phyloP scores from a whole-genome alignment of 805 yeast species.

The Candida morakotiae region DNA sequence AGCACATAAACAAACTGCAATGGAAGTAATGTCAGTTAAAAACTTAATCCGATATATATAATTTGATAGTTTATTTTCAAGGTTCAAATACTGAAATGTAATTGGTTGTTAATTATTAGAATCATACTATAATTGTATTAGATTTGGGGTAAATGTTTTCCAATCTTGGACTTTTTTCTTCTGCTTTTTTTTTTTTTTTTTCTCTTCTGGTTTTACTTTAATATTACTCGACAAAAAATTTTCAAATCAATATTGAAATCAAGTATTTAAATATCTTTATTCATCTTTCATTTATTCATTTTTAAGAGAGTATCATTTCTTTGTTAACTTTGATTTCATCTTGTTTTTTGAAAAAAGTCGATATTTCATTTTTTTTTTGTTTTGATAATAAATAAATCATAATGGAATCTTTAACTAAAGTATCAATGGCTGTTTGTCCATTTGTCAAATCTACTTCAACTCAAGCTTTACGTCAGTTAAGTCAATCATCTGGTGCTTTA shows the following conservation, averaged over 20 bases:
- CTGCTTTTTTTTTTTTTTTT: not conserved
- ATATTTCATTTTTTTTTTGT: not conserved
- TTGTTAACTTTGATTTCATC: not conserved
- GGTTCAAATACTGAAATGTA: too few species aligned
- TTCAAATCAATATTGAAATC: not conserved
- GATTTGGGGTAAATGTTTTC: too few species aligned
- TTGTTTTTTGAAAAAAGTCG: not conserved
- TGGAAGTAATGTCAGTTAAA: too few species aligned
- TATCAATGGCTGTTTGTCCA: constrained; percentile 79
- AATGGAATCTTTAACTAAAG: constrained; percentile 80
- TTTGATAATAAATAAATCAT: too few species aligned
- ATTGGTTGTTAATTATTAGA: too few species aligned
- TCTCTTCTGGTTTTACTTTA: not conserved
- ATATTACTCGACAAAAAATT: not conserved
- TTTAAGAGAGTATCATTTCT: too few species aligned
- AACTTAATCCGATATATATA: too few species aligned
- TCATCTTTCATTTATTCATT: too few species aligned
- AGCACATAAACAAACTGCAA: too few species aligned
- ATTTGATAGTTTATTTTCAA: too few species aligned
- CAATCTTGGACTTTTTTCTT: not conserved
- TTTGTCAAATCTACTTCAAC: constrained; percentile 65
- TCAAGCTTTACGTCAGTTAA: constrained; percentile 54
- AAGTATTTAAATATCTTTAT: too few species aligned
- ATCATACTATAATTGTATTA: too few species aligned
- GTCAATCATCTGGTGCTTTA: constrained; percentile 41